These are phyloP conservation scores for Backusella tarrabulga DNA, from an alignment of 192 early-diverging fungal genomes.

Conservation along the genomic window DNA sequence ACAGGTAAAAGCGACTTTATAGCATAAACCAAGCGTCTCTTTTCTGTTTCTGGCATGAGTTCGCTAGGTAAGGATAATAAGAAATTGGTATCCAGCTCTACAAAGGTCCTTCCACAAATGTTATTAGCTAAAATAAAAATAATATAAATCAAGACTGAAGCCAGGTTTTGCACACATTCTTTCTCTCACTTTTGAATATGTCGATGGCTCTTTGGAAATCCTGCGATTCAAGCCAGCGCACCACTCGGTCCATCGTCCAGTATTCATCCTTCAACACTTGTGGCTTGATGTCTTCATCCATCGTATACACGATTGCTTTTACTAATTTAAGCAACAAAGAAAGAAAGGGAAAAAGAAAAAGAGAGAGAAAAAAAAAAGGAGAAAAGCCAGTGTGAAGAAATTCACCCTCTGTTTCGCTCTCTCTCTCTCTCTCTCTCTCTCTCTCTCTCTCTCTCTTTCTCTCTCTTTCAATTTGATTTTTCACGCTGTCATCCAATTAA, in stretches of 20 bases:
- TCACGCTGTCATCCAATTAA: too few relatives aligned
- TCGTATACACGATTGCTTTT: background rate
- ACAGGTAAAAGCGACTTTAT: conserved; percentile 11
- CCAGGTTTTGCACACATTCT: background rate
- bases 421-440: background rate
- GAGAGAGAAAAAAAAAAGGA: background rate
- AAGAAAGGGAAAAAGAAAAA: background rate
- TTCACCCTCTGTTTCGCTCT: too few relatives aligned
- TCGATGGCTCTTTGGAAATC: conserved; percentile 1
- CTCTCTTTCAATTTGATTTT: background rate
- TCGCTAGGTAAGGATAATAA: background rate
- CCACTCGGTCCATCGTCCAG: conserved; percentile 7
- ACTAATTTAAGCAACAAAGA: background rate
- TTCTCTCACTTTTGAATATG: conserved; percentile 1
- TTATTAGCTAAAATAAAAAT: background rate
- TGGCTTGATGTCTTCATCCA: background rate
- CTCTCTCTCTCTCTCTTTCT: too few relatives aligned
- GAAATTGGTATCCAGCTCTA: background rate
- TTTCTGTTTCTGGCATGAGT: background rate
- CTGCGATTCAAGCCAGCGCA: conserved; percentile 4
- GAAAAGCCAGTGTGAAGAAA: background rate
- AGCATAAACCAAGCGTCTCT: background rate
- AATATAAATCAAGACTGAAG: background rate
- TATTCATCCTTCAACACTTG: background rate
- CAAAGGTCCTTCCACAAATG: conserved; percentile 4